Evolutionary conservation across 2,329 filamentous ascomycete genomes (phyloP), one percentile per base, ranked within the genome.

Genomic region (Hypomyces rosellus): DNA sequence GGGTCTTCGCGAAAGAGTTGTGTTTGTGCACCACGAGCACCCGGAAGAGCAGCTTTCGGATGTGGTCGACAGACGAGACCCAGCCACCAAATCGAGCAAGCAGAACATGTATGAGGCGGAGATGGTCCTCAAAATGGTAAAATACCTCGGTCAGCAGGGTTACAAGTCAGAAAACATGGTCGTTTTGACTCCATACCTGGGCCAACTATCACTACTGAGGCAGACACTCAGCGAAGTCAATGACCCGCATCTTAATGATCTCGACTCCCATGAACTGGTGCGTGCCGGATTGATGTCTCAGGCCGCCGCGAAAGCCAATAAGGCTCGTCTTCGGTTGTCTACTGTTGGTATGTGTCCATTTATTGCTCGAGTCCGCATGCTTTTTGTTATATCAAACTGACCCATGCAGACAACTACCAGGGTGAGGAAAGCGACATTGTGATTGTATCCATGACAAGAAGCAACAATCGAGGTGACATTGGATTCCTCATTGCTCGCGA

Each of bases 361-460:
- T 5, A 44, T 14, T 13, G 2, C 12, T 45, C 5, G 3, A 20
- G 1, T 30, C 20, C 30, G 1, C 4, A 6, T 36, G 16, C 2
- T 36, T 4, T 9, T 38, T 20, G 2, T 38, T 6, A 8, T 14
- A n/a, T 39, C 14, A 12, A 5, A 40, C 20, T 40, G 8, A 41
- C 13, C 4, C 7, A 0, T 3, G 2, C 16, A 84, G 86, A 90
- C 54, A 90, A 90, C 54, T 91, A 86, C 51, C 87, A 90, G 62
- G 86, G 87, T 1, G 86, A 90, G 59, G 86, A 91, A 55, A 82
- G 80, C 36, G 80, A 89, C 1, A 84, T 91, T 14, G 82, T 89
- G 0, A 76, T 91, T 7, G 78, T 72, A 0, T 85, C 82, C 0
- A 63, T 90, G 11, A 88, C 84, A 0, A 70, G 87, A 4, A 86